Evolutionary conservation across 164 flowering plant species (phyloP), one percentile per base, ranked within the genome.

Genomic region (Liriodendron chinense): DNA sequence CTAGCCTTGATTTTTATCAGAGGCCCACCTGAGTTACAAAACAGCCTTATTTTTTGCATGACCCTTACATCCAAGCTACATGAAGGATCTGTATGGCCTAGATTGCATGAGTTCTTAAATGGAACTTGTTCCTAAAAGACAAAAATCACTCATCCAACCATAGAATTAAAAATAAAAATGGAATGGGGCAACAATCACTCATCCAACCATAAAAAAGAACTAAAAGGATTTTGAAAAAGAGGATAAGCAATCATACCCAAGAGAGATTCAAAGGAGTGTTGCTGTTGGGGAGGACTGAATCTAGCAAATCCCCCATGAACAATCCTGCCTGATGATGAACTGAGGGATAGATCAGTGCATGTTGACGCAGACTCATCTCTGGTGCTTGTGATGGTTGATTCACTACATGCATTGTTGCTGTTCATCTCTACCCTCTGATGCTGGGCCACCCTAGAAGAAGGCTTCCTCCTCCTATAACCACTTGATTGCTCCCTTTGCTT

Each of bases 351-450:
- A 71, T 85, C 82, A 50, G 93, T 90, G 76, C 84, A 76, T 6
- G 93, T 81, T 23, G 93, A 90, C 16, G 79, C 83, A 74, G 89
- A 85, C 64, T 85, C 88, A 76, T 87, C 87, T 26, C 77, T 73
- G 74, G 65, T 83, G 84, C 78, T 82, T 14, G 85, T 78, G 61
- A 75, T 79, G 24, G 86, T 81, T 74, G 86, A 81, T 12, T 86
- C 87, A 77, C 88, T 86, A 50, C 73, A 74, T 47, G 82, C 85
- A 80, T 82, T 84, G 78, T 74, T 69, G 34, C 77, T 66, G 26
- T 68, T 66, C 69, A 66, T 69, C n/a, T 79, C 74, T 47, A 73
- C 49, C 65, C 22, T 67, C 68, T 71, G 67, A 1, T 23, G 14
- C 25, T 16, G 25, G 53, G 65, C 20, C 47, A 73, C 72, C 75